phyloP scores from a whole-genome alignment of 2,329 filamentous ascomycete species.

The Chaetothyriales sp. region DNA sequence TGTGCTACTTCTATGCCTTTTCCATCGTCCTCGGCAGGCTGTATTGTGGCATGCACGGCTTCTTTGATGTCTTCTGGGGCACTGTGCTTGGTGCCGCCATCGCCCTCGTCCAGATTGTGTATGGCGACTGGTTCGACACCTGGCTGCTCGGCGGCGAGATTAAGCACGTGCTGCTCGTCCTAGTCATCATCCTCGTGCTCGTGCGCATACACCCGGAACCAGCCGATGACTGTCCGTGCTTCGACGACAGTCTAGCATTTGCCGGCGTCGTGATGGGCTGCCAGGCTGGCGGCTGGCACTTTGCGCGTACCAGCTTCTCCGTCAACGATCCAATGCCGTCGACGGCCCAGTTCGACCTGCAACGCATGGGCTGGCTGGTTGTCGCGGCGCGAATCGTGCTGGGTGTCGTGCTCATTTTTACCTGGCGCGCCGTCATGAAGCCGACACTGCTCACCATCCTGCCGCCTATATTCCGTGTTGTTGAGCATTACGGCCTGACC shows the following conservation, averaged over 20 bases:
- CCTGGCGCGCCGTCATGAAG: constrained; percentile 84
- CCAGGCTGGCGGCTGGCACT: constrained; percentile 73
- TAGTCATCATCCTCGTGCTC: constrained; percentile 54
- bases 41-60: constrained; percentile 98
- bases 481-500: constrained; percentile 64
- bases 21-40: constrained; percentile 84
- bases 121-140: constrained; percentile 47
- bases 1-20: constrained; percentile 69
- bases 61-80: constrained; percentile 75
- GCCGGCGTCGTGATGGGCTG: constrained; percentile 77
- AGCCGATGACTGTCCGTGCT: constrained; percentile 91
- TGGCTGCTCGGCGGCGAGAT: constrained; percentile 52
- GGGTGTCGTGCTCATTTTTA: constrained; percentile 70
- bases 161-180: constrained; percentile 48
- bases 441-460: constrained; percentile 60
- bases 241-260: constrained; percentile 90
- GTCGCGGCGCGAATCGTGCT: constrained; percentile 55
- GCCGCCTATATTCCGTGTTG: constrained; percentile 72
- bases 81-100: constrained; percentile 57
- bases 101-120: constrained; percentile 39
- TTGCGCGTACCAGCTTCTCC: constrained; percentile 31
- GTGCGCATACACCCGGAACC: constrained; percentile 89
- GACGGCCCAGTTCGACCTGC: constrained; percentile 49
- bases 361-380: constrained; percentile 49
- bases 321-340: constrained; percentile 35